A percentile compares a stretch with the other conserved stretches of the same genome.
Evolutionary conservation across 116 monocot genomes (phyloP).

Genomic region (Posidonia oceanica): DNA sequence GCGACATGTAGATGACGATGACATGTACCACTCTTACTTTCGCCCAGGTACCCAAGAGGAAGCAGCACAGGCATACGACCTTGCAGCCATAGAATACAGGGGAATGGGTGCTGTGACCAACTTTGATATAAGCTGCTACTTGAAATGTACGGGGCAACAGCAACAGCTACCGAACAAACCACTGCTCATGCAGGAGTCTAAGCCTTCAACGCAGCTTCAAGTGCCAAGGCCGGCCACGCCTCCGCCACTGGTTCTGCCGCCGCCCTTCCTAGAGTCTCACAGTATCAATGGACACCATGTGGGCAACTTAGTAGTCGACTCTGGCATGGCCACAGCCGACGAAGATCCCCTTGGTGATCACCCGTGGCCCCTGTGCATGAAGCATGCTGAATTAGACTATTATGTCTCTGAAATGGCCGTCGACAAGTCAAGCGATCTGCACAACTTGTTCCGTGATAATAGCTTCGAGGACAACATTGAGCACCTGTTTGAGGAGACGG

Average conservation of each 20-base stretch:
- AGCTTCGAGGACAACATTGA: slow-evolving; percentile 50
- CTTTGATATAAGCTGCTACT: slow-evolving; percentile 60
- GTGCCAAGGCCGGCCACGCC: slow-evolving; percentile 1
- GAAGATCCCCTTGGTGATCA: slow-evolving; percentile 12
- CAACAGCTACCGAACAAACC: not conserved
- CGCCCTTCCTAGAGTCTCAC: not conserved
- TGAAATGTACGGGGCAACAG: slow-evolving; percentile 5
- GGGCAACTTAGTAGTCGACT: not conserved
- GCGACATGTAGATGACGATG: not conserved
- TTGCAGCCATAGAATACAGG: slow-evolving; percentile 73
- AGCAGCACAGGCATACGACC: slow-evolving; percentile 82
- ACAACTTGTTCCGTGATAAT: slow-evolving; percentile 15
- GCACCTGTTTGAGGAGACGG: slow-evolving; percentile 26
- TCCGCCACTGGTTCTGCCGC: not conserved
- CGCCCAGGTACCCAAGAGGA: slow-evolving; percentile 78
- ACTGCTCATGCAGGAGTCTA: not conserved
- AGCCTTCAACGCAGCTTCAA: not conserved
- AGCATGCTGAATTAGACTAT: slow-evolving; percentile 9
- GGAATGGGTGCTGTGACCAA: slow-evolving; percentile 78
- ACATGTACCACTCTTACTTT: not conserved
- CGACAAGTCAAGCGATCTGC: slow-evolving; percentile 9
- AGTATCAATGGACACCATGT: not conserved
- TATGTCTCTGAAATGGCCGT: slow-evolving; percentile 9
- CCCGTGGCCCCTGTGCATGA: slow-evolving; percentile 28
- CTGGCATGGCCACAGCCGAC: not conserved